Evolutionary conservation across 1,284 basidiomycete genomes (phyloP).

Genomic region (Mixia osmundae): DNA sequence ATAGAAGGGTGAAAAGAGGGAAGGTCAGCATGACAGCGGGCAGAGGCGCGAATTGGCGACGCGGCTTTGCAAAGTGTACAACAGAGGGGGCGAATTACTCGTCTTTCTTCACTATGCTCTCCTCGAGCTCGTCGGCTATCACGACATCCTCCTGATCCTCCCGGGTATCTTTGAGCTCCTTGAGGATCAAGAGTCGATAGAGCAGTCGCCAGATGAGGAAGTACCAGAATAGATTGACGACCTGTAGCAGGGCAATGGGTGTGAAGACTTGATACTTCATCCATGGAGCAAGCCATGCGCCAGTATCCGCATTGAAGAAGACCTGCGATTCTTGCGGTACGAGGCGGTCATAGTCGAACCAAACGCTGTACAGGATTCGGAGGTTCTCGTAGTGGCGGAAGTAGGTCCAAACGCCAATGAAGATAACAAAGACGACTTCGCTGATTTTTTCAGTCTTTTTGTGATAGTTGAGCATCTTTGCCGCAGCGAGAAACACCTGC

Average conservation of each 20-base stretch:
- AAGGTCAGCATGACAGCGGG: too few species aligned
- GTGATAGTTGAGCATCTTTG: conserved; percentile 71
- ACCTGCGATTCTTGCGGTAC: conserved; percentile 31
- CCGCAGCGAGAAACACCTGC: too few species aligned
- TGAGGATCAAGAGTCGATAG: too few species aligned
- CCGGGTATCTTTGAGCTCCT: too few species aligned
- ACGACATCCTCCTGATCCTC: too few species aligned
- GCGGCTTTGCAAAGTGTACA: too few species aligned
- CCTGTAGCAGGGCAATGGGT: conserved; percentile 48
- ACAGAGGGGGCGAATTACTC: too few species aligned
- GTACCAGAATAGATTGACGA: conserved; percentile 80
- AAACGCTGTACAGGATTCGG: conserved; percentile 66
- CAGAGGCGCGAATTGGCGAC: too few species aligned
- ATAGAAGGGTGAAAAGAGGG: too few species aligned
- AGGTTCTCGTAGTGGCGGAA: conserved; percentile 87
- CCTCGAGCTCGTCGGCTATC: too few species aligned
- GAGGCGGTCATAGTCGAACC: conserved; percentile 49
- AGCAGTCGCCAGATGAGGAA: conserved; percentile 55
- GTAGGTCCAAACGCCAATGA: conserved; percentile 70
- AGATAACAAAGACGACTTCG: conserved; percentile 37
- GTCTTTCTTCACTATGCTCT: too few species aligned
- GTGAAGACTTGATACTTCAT: conserved; percentile 43
- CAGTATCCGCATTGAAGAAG: conserved; percentile 41
- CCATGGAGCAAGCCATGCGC: conserved; percentile 47
- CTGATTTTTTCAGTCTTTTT: conserved; percentile 32